A percentile compares a stretch with the other conserved stretches of the same genome.
Evolutionary conservation across 2,329 filamentous ascomycete genomes (phyloP).

Genomic region (Fusarium sp.): DNA sequence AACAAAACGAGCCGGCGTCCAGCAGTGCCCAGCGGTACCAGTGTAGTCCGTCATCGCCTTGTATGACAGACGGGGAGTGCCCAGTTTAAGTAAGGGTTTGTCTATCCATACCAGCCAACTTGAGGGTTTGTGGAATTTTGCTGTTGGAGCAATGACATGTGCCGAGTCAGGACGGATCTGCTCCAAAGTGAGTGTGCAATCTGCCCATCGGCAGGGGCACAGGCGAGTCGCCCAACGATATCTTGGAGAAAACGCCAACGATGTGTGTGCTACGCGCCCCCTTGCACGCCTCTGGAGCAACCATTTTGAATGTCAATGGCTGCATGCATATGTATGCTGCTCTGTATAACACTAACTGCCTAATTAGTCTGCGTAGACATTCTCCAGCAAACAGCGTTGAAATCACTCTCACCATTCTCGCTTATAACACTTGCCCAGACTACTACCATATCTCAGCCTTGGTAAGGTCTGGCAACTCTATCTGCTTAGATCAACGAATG

Average conservation of each 20-base stretch:
- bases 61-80: too few relatives aligned
- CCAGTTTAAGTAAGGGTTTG: too few relatives aligned
- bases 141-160: constrained; percentile 16
- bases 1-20: too few relatives aligned
- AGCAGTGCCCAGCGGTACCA: too few relatives aligned
- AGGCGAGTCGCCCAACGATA: constrained; percentile 16
- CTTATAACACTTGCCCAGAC: constrained; percentile 14
- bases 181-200: constrained; percentile 12
- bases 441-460: constrained; percentile 1
- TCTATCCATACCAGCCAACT: constrained; percentile 26
- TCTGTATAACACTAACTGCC: neutral
- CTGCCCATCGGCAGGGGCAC: constrained; percentile 20
- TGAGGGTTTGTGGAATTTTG: constrained; percentile 29
- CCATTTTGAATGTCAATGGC: neutral
- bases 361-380: constrained; percentile 37
- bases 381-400: constrained; percentile 29
- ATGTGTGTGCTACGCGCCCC: constrained; percentile 1
- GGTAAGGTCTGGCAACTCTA: constrained; percentile 28
- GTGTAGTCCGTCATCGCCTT: too few relatives aligned
- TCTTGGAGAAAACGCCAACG: constrained; percentile 22
- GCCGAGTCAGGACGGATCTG: constrained; percentile 11
- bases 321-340: neutral
- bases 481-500: constrained; percentile 14
- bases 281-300: neutral
- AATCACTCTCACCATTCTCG: constrained; percentile 16